A percentile compares a stretch with the other conserved stretches of the same genome.
These are phyloP conservation scores for Ceratocystis colombiana DNA, from an alignment of 2,329 filamentous ascomycete species.

Conservation along the genomic window DNA sequence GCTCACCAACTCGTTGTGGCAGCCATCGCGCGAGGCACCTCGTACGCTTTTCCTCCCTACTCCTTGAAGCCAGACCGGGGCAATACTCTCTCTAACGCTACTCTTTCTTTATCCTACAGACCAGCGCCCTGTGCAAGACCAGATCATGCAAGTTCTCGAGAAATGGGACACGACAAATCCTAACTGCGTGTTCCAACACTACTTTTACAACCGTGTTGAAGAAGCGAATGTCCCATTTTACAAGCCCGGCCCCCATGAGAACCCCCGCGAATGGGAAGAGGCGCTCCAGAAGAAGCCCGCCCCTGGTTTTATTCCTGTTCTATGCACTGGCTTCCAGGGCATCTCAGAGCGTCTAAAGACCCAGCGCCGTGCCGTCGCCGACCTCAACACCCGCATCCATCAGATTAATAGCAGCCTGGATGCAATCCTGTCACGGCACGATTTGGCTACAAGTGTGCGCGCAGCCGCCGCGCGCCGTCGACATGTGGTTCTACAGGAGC, in stretches of 20 bases:
- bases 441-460: slow-evolving; percentile 64
- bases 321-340: slow-evolving; percentile 62
- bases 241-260: slow-evolving; percentile 57
- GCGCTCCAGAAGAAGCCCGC: slow-evolving; percentile 70
- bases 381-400: slow-evolving; percentile 63
- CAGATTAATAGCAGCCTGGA: slow-evolving; percentile 67
- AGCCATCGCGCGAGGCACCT: slow-evolving; percentile 42
- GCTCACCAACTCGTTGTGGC: slow-evolving; percentile 44
- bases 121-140: slow-evolving; percentile 64
- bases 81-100: slow-evolving; percentile 20
- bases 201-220: slow-evolving; percentile 80
- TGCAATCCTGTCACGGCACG: slow-evolving; percentile 63
- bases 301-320: slow-evolving; percentile 64
- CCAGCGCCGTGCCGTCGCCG: slow-evolving; percentile 58
- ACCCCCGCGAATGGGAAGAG: slow-evolving; percentile 73
- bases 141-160: slow-evolving; percentile 57
- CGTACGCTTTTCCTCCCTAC: slow-evolving; percentile 33
- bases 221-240: slow-evolving; percentile 67
- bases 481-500: slow-evolving; percentile 61
- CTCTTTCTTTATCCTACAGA: slow-evolving; percentile 29
- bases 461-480: slow-evolving; percentile 61
- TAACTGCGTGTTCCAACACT: slow-evolving; percentile 66
- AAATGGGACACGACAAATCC: slow-evolving; percentile 64
- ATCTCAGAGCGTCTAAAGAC: slow-evolving; percentile 62
- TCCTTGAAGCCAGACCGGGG: neutral